phyloP scores from a whole-genome alignment of 768 basidiomycete species.

The Tricholoma saponaceum region DNA sequence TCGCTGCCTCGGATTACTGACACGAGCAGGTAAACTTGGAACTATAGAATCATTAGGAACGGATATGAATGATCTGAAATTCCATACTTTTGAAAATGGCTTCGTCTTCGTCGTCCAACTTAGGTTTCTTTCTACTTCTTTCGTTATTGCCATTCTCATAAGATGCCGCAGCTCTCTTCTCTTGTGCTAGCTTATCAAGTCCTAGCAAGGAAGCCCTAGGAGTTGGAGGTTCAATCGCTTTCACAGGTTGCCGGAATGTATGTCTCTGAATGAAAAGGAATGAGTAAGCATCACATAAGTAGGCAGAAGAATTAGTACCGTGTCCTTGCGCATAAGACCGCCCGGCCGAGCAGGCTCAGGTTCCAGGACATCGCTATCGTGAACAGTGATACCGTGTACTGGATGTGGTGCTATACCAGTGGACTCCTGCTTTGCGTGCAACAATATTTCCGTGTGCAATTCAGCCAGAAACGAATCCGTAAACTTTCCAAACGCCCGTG shows the following conservation, averaged over 20 bases:
- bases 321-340: conserved; percentile 68
- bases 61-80: not conserved
- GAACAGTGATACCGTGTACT: conserved; percentile 72
- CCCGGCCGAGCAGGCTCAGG: conserved; percentile 76
- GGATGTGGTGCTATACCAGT: conserved; percentile 52
- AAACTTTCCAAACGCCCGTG: conserved; percentile 83
- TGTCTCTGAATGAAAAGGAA: conserved; percentile 49
- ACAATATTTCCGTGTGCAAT: conserved; percentile 74
- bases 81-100: conserved; percentile 83
- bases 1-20: conserved; percentile 61
- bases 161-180: conserved; percentile 70
- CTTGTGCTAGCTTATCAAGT: conserved; percentile 81
- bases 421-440: conserved; percentile 64
- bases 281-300: not conserved
- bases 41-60: conserved; percentile 45
- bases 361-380: conserved; percentile 79
- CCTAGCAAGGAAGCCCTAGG: conserved; percentile 81
- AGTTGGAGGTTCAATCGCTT: conserved; percentile 70
- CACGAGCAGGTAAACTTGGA: conserved; percentile 65
- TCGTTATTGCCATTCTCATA: conserved; percentile 36
- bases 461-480: conserved; percentile 73
- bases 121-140: conserved; percentile 62
- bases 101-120: conserved; percentile 58
- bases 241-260: conserved; percentile 74
- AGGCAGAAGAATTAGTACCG: conserved; percentile 33